A percentile compares a stretch with the other conserved stretches of the same genome.
These are phyloP conservation scores for Flagelloscypha sp. DNA, from an alignment of 768 basidiomycete species.

Conservation along the genomic window DNA sequence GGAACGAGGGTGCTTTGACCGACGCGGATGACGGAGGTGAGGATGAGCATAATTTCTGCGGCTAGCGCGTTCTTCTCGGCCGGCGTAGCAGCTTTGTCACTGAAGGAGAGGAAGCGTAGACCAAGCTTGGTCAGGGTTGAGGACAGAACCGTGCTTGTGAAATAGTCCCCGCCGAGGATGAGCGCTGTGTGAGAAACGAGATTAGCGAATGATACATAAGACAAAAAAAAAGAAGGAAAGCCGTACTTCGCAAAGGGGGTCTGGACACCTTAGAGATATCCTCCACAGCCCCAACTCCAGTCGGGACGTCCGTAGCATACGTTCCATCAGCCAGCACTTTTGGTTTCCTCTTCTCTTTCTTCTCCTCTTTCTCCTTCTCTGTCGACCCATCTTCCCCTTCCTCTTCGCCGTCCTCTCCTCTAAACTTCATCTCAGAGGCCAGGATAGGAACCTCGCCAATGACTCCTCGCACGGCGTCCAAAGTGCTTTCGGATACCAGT, in stretches of 20 bases:
- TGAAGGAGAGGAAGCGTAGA: constrained; percentile 55
- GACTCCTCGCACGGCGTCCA: constrained; percentile 75
- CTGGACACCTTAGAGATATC: constrained; percentile 82
- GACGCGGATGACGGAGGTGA: constrained; percentile 94
- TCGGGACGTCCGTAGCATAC: constrained; percentile 95
- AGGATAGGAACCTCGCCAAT: constrained; percentile 97
- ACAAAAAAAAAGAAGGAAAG: neutral
- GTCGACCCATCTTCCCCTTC: constrained; percentile 31
- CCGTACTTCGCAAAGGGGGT: constrained; percentile 77
- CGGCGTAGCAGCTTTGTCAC: constrained; percentile 41
- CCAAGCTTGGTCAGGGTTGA: constrained; percentile 87
- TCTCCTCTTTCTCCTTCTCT: constrained; percentile 31
- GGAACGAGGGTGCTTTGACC: constrained; percentile 95
- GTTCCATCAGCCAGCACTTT: constrained; percentile 93
- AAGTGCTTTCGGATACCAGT: constrained; percentile 63
- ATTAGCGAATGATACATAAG: constrained; percentile 2
- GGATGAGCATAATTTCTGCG: constrained; percentile 97
- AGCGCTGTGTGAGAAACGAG: constrained; percentile 43
- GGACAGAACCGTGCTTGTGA: constrained; percentile 88
- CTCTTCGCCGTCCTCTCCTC: constrained; percentile 43
- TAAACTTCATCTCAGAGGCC: constrained; percentile 81
- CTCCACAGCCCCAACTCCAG: constrained; percentile 60
- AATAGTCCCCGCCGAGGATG: constrained; percentile 93
- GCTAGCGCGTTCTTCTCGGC: constrained; percentile 58
- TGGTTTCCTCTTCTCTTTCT: constrained; percentile 49